Base-by-base conservation (phyloP, 129 eudicot species). In the Glebionis coronaria region DNA sequence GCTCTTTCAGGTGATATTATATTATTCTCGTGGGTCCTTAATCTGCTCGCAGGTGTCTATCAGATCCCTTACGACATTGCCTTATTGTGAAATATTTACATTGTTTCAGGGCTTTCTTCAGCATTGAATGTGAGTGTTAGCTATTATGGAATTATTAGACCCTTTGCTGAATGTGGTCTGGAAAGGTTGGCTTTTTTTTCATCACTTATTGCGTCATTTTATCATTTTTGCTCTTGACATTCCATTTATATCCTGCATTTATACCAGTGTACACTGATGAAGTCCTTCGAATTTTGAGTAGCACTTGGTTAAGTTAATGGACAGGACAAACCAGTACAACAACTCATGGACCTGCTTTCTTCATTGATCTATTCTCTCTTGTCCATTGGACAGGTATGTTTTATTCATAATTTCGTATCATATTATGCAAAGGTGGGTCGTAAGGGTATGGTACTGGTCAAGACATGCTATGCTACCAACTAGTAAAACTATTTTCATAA, bases 1-100 rank as follows among this genome's bases (percentile, higher is more conserved):
- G 90, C 96, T 79, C 90, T 91, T 80, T 91, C 97, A 45, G 96
- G 96, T 18, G 97, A 91, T 62, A 91, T 88, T 63, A 81, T 88
- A 65, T 81, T 91, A 72, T 91, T 91, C 63, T 70, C 78, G 40
- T 83, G 97, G 73, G 96, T 91, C 73, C 86, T 91, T 71, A 85
- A 88, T 88, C 83, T 91, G 74, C 95, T 91, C 54, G 76, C 96
- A 91, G 97, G 97, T 91, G 60, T 70, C 12, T 47, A 53, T 65
- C 71, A 69, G 60, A 65, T 73, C 72, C 77, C 15, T 44, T 19
- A 20, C 44, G 54, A 15, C 42, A 54, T 60, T 59, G 15, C 55
- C 62, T 51, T 52, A n/a, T 63, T 38, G 50, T 70, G 59, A 44
- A 76, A 8, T 31, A 50, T 31, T 69, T 52, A 67, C 70, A 73